Percentiles rank a stretch among this genome's conserved stretches.
These are phyloP conservation scores for Apiotrichum porosum DNA, from an alignment of 1,284 basidiomycete genomes.

Conservation along the genomic window DNA sequence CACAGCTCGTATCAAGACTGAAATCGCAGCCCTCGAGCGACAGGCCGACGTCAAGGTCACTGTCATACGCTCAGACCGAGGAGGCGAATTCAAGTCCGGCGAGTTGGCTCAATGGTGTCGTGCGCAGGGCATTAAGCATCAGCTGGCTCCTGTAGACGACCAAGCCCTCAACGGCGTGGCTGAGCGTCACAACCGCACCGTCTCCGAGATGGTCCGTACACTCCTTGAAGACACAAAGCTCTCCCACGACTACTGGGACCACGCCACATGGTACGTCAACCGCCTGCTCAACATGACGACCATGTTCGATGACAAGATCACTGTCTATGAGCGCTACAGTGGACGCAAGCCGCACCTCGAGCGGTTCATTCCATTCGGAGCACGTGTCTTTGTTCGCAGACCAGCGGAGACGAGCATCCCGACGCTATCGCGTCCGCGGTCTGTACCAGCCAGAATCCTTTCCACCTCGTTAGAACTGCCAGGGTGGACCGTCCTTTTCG, in stretches of 20 bases:
- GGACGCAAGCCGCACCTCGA: background rate
- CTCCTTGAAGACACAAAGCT: slow-evolving; percentile 4
- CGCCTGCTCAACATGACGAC: slow-evolving; percentile 13
- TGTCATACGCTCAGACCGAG: slow-evolving; percentile 1
- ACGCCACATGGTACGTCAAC: slow-evolving; percentile 3
- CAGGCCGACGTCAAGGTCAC: background rate
- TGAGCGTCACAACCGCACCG: slow-evolving; percentile 29
- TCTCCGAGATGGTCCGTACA: slow-evolving; percentile 19
- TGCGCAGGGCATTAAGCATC: slow-evolving; percentile 3
- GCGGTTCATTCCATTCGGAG: background rate
- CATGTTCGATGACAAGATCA: background rate
- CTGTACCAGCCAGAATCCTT: too few relatives aligned
- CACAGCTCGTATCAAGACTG: background rate
- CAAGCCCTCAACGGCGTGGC: slow-evolving; percentile 38
- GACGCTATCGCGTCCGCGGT: too few relatives aligned
- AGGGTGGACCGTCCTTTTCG: too few relatives aligned
- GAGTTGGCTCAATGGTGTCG: too few relatives aligned
- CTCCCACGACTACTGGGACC: slow-evolving; percentile 9
- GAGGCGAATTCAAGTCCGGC: background rate
- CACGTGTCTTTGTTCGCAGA: background rate
- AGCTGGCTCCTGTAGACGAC: slow-evolving; percentile 14
- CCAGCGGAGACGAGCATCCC: too few relatives aligned
- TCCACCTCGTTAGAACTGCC: too few relatives aligned
- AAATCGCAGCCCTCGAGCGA: background rate
- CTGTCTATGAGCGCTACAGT: slow-evolving; percentile 3